Evolutionary conservation across 257 asterid species (phyloP).

Genomic region (Ajuga chamaepitys): DNA sequence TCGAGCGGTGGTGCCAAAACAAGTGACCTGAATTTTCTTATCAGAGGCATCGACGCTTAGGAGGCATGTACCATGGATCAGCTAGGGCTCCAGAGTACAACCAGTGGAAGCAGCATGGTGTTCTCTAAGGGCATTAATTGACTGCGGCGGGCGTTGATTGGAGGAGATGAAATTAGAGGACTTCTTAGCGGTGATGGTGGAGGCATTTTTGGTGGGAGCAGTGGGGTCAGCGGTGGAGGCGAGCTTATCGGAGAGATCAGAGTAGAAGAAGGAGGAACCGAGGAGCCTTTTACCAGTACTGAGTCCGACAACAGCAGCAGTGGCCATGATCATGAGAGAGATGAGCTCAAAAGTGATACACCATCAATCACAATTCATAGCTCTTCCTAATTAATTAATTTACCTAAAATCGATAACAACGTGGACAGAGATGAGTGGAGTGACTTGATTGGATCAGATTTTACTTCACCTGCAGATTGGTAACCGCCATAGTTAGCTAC

Average conservation of each 20-base stretch:
- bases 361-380: slow-evolving; percentile 28
- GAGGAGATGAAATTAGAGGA: slow-evolving; percentile 28
- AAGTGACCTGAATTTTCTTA: slow-evolving; percentile 25
- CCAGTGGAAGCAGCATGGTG: slow-evolving; percentile 35
- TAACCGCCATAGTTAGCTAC: too few relatives aligned
- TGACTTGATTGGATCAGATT: too few relatives aligned
- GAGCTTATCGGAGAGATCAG: slow-evolving; percentile 59
- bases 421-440: too few relatives aligned
- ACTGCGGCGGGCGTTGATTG: slow-evolving; percentile 28
- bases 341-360: slow-evolving; percentile 11
- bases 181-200: slow-evolving; percentile 31
- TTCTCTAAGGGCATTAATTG: slow-evolving; percentile 48
- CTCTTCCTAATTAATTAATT: neutral
- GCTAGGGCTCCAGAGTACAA: slow-evolving; percentile 28
- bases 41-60: slow-evolving; percentile 42
- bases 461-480: too few relatives aligned
- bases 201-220: slow-evolving; percentile 27
- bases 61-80: slow-evolving; percentile 15
- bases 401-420: too few relatives aligned
- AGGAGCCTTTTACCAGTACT: slow-evolving; percentile 67
- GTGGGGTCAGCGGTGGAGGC: slow-evolving; percentile 16
- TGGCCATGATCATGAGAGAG: slow-evolving; percentile 68
- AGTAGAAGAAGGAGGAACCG: slow-evolving; percentile 45
- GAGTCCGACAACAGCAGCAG: slow-evolving; percentile 69
- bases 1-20: slow-evolving; percentile 71